A percentile compares a stretch with the other conserved stretches of the same genome.
These are phyloP conservation scores for Mitragyna speciosa DNA, from an alignment of 257 asterid species.

Conservation along the genomic window DNA sequence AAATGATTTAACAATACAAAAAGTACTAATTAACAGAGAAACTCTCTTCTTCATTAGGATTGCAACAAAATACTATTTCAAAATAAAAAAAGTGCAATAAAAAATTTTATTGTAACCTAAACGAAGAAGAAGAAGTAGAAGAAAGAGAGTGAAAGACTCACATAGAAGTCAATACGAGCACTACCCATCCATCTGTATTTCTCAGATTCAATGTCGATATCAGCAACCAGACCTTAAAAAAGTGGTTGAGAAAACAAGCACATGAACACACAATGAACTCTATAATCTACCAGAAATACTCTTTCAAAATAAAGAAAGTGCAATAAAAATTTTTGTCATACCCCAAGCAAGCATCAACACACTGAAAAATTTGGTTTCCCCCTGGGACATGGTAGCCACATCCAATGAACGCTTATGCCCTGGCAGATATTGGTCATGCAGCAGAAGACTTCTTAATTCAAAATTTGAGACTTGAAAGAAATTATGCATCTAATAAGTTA, in stretches of 20 bases:
- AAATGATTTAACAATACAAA: no score
- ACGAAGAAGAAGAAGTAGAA: neutral
- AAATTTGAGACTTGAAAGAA: neutral
- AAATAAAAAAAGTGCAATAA: constrained; percentile 11
- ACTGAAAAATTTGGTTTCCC: constrained; percentile 62
- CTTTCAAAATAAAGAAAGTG: constrained; percentile 2
- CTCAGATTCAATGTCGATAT: constrained; percentile 96
- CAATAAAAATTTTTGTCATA: constrained; percentile 29
- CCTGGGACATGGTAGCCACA: constrained; percentile 77
- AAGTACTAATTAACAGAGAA: no score
- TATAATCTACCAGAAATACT: neutral
- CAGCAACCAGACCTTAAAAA: constrained; percentile 86
- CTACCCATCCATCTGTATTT: constrained; percentile 99
- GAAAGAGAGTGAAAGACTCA: constrained; percentile 40
- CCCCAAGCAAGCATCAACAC: constrained; percentile 99
- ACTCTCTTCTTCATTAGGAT: no score
- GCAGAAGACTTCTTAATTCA: constrained; percentile 3
- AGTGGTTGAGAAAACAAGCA: neutral
- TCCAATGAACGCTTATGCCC: constrained; percentile 82
- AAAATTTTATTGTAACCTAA: constrained; percentile 48
- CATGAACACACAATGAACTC: neutral
- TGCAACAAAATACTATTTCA: neutral
- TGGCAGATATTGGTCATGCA: constrained; percentile 36
- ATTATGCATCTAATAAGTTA: neutral
- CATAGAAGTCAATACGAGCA: constrained; percentile 90